Conservation (phyloP, 2,329 filamentous ascomycete genomes). For the Trichoderma atroviride region DNA sequence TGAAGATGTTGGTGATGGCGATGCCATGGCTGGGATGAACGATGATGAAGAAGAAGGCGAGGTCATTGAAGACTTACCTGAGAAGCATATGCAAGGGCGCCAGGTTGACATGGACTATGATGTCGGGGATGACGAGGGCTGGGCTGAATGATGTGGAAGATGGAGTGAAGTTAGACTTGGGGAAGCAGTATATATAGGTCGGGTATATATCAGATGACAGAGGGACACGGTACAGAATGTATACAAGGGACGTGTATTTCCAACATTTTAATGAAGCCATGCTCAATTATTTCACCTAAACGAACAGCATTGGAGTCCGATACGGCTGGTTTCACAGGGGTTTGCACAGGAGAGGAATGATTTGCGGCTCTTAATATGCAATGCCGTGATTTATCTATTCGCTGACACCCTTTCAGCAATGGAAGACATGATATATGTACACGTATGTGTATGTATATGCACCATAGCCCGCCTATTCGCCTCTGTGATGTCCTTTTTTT, state of each 20-base stretch:
- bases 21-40: conserved; percentile 34
- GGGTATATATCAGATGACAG: background rate
- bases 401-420: background rate
- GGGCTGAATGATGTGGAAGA: conserved; percentile 36
- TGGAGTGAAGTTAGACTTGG: background rate
- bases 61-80: conserved; percentile 23
- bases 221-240: background rate
- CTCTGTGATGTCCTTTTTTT: background rate
- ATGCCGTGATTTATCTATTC: background rate
- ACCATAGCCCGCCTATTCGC: background rate
- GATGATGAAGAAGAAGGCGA: conserved; percentile 30
- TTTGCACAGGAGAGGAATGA: background rate
- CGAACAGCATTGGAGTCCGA: too few species aligned
- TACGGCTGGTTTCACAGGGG: too few species aligned
- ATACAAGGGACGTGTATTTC: background rate
- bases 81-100: conserved; percentile 35
- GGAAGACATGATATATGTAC: background rate
- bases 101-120: conserved; percentile 56
- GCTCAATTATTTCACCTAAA: too few species aligned
- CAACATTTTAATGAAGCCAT: background rate
- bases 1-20: conserved; percentile 28
- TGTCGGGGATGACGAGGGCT: conserved; percentile 54
- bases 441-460: background rate
- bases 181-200: background rate
- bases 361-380: background rate